phyloP scores from a whole-genome alignment of 805 yeast species.

The Kazachstania africana region DNA sequence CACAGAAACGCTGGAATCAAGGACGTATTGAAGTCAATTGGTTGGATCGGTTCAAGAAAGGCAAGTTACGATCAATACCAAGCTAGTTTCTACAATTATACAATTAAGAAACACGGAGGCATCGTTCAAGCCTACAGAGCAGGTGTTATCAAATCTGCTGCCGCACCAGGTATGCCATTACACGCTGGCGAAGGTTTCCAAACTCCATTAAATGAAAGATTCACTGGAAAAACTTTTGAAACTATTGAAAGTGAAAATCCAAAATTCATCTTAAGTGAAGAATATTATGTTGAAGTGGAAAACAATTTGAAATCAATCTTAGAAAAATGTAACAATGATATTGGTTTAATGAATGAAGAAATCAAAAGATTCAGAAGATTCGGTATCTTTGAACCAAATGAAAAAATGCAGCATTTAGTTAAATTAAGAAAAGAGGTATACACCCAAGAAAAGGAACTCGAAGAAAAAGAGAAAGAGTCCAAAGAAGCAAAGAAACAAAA shows the following conservation, averaged over 20 bases:
- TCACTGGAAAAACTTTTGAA: conserved; percentile 27
- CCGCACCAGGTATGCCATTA: conserved; percentile 47
- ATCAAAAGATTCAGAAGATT: conserved; percentile 56
- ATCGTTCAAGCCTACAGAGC: conserved; percentile 62
- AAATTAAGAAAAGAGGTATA: conserved; percentile 17
- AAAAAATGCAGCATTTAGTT: conserved; percentile 18
- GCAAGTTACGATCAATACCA: conserved; percentile 60
- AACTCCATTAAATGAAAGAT: conserved; percentile 38
- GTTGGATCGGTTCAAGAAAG: conserved; percentile 92
- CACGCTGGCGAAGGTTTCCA: conserved; percentile 78
- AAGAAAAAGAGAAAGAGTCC: conserved; percentile 2
- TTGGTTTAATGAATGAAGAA: conserved; percentile 27
- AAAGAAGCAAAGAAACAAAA: conserved; percentile 3
- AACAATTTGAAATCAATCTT: conserved; percentile 31
- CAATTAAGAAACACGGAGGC: conserved; percentile 60
- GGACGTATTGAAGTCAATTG: conserved; percentile 45
- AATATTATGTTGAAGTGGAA: conserved; percentile 42
- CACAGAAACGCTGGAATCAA: conserved; percentile 23
- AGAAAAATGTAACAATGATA: conserved; percentile 26
- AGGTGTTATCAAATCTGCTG: conserved; percentile 54
- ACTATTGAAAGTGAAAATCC: conserved; percentile 28
- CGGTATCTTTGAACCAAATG: conserved; percentile 47
- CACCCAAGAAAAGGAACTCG: conserved; percentile 9
- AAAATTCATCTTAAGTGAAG: conserved; percentile 45
- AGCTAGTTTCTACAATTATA: conserved; percentile 51